These are phyloP conservation scores for Phytophthora gonapodyides DNA, from an alignment of 352 stramenopile genomes.

Conservation along the genomic window DNA sequence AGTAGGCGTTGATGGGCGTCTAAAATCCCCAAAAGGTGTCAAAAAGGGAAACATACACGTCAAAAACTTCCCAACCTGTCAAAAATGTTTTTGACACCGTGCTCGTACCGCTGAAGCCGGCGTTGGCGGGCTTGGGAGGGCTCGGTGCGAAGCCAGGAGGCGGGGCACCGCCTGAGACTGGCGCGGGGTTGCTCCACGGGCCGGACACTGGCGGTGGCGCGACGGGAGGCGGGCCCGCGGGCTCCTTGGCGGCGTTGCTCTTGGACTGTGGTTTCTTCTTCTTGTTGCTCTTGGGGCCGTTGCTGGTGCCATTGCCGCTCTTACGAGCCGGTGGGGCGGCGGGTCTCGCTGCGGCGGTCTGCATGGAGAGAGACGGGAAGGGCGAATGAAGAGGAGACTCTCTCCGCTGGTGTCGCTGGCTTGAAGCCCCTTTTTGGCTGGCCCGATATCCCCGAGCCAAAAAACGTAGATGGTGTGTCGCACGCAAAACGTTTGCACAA, in stretches of 20 bases:
- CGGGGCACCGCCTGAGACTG: constrained; percentile 20
- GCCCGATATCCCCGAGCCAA: constrained; percentile 16
- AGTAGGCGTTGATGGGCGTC: constrained; percentile 68
- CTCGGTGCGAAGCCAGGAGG: constrained; percentile 36
- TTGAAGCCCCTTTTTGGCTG: constrained; percentile 31
- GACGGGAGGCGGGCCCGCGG: constrained; percentile 24
- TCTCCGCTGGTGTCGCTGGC: constrained; percentile 16
- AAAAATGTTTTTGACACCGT: neutral
- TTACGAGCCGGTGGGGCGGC: constrained; percentile 28
- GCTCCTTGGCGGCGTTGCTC: constrained; percentile 24
- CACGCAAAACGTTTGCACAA: no score
- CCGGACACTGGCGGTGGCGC: constrained; percentile 47
- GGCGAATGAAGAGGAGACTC: constrained; percentile 5
- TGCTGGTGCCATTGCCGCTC: constrained; percentile 12
- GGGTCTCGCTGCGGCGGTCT: constrained; percentile 26
- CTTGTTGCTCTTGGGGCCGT: constrained; percentile 45
- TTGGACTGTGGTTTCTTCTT: constrained; percentile 41
- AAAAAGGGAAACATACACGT: constrained; percentile 1
- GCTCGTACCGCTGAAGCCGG: constrained; percentile 55
- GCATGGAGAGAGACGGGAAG: constrained; percentile 27
- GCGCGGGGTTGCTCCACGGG: constrained; percentile 34
- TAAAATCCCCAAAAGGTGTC: constrained; percentile 14
- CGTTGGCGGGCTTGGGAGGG: constrained; percentile 11
- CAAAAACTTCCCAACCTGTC: neutral
- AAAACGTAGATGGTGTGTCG: no score